These are phyloP conservation scores for Podaxis sp. DNA, from an alignment of 768 basidiomycete genomes.

Conservation along the genomic window DNA sequence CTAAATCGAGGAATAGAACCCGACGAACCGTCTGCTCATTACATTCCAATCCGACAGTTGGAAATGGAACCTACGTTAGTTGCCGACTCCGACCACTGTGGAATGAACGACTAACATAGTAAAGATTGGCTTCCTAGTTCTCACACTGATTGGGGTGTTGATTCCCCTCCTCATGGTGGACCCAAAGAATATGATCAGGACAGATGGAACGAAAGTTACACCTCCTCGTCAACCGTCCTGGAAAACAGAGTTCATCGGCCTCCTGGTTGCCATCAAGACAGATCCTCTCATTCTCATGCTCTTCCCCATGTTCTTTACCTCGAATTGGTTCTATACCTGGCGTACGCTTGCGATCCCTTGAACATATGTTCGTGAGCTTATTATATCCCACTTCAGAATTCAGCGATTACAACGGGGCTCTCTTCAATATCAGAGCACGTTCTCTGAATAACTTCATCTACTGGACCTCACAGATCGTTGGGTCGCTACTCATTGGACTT, in stretches of 20 bases:
- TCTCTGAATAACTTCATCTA: conserved; percentile 76
- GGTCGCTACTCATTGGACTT: conserved; percentile 65
- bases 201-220: conserved; percentile 67
- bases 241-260: conserved; percentile 68
- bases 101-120: conserved; percentile 19
- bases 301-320: conserved; percentile 84
- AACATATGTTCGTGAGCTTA: not conserved
- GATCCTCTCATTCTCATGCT: conserved; percentile 72
- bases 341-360: conserved; percentile 40
- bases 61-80: conserved; percentile 72
- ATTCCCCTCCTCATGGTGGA: conserved; percentile 71
- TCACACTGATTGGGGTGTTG: conserved; percentile 63
- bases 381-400: conserved; percentile 45
- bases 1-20: not conserved
- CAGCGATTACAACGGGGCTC: conserved; percentile 73
- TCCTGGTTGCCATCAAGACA: conserved; percentile 61
- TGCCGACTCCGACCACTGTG: not conserved
- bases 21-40: not conserved
- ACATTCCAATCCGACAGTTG: conserved; percentile 33
- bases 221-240: conserved; percentile 67
- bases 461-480: conserved; percentile 76
- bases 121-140: conserved; percentile 66
- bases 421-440: conserved; percentile 78
- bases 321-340: conserved; percentile 87
- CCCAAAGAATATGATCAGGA: conserved; percentile 67